Evolutionary conservation across 495 filamentous ascomycete species (phyloP).

Genomic region (Aspergillus mulundensis): DNA sequence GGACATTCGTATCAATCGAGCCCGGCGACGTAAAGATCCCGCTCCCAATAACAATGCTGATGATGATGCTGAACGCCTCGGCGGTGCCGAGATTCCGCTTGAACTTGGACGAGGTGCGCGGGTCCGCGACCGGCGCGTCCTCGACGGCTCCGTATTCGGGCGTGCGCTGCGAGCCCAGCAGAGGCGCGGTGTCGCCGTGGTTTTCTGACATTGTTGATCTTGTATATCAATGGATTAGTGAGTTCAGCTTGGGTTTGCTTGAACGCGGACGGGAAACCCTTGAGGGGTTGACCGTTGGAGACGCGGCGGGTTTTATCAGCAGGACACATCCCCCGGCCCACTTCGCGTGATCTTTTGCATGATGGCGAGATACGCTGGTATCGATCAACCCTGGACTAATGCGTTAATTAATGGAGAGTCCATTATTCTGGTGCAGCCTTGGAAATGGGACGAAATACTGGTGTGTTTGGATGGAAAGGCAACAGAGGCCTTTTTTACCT

Average conservation of each 20-base stretch:
- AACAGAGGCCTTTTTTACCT: too few species aligned
- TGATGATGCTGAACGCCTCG: slow-evolving; percentile 22
- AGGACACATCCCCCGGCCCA: slow-evolving; percentile 1
- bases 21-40: slow-evolving; percentile 20
- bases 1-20: slow-evolving; percentile 22
- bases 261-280: not conserved
- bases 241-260: not conserved
- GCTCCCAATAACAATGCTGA: slow-evolving; percentile 23
- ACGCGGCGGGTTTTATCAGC: not conserved
- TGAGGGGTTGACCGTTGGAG: slow-evolving; percentile 1
- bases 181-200: not conserved
- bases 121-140: not conserved
- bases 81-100: slow-evolving; percentile 17
- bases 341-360: slow-evolving; percentile 4
- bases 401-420: too few species aligned
- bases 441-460: too few species aligned
- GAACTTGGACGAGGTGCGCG: slow-evolving; percentile 16
- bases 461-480: too few species aligned
- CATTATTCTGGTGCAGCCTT: not conserved
- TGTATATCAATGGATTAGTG: too few species aligned
- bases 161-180: not conserved
- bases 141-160: slow-evolving; percentile 2
- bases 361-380: not conserved
- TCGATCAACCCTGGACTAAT: too few species aligned
- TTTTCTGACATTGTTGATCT: not conserved